Conservation (phyloP, 2,329 filamentous ascomycete genomes). For the Arthrobotrys pseudoclavata region DNA sequence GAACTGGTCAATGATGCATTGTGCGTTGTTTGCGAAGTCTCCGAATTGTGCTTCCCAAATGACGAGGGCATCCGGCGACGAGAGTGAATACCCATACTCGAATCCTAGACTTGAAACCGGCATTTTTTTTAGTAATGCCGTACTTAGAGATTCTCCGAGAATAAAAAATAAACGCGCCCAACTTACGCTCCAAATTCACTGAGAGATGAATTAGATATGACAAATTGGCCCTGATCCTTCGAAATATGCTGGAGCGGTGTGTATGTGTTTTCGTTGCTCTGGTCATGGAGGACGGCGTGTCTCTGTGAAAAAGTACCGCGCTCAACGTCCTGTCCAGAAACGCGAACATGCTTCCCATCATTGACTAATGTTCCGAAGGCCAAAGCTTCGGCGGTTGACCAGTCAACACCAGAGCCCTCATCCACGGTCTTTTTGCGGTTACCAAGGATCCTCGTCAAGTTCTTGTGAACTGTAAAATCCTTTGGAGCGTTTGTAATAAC, state of each 20-base stretch:
- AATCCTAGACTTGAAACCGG: constrained; percentile 83
- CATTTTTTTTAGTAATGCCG: neutral
- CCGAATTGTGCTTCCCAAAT: constrained; percentile 99
- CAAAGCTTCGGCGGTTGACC: constrained; percentile 95
- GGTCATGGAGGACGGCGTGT: constrained; percentile 96
- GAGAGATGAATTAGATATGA: constrained; percentile 95
- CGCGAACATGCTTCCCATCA: constrained; percentile 92
- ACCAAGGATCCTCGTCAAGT: constrained; percentile 93
- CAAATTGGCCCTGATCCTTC: constrained; percentile 93
- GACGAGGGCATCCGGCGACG: constrained; percentile 94
- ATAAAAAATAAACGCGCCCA: neutral
- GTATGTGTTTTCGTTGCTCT: constrained; percentile 92
- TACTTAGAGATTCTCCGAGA: constrained; percentile 21
- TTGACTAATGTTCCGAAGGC: constrained; percentile 91
- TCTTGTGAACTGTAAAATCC: constrained; percentile 89
- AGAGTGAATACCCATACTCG: constrained; percentile 98
- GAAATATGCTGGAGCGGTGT: constrained; percentile 90
- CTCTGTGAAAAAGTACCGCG: constrained; percentile 99
- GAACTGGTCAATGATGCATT: constrained; percentile 99
- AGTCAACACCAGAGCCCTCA: constrained; percentile 96
- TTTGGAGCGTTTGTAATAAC: constrained; percentile 84
- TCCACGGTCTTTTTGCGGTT: constrained; percentile 87
- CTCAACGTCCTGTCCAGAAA: constrained; percentile 98
- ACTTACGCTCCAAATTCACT: constrained; percentile 77
- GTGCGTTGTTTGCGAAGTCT: constrained; percentile 99